Conservation (phyloP, 2,329 filamentous ascomycete genomes). For the Colletotrichum gloeosporioides region DNA sequence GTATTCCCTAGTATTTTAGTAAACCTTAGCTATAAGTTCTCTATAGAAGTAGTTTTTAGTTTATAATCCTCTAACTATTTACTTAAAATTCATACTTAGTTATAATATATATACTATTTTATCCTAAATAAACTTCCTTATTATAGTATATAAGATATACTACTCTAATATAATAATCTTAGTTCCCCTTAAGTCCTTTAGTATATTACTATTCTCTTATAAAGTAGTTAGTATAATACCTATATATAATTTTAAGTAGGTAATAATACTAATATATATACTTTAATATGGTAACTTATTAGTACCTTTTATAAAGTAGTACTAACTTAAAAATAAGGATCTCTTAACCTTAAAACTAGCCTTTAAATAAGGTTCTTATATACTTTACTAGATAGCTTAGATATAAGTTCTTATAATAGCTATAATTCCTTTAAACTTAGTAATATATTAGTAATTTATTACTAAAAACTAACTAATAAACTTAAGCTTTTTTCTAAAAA, state of each 20-base stretch:
- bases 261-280: too few relatives aligned
- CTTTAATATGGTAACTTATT: too few relatives aligned
- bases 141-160: neutral
- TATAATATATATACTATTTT: neutral
- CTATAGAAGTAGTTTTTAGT: neutral
- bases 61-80: neutral
- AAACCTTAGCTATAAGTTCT: neutral
- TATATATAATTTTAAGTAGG: too few relatives aligned
- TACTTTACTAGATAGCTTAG: too few relatives aligned
- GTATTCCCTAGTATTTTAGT: neutral
- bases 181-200: neutral
- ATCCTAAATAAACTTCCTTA: neutral
- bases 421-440: too few relatives aligned
- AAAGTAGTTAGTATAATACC: neutral
- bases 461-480: too few relatives aligned
- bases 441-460: too few relatives aligned
- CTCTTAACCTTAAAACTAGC: too few relatives aligned
- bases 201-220: neutral
- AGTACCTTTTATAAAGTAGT: too few relatives aligned
- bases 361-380: too few relatives aligned
- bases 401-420: too few relatives aligned
- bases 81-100: neutral
- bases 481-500: rapidly evolving
- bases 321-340: too few relatives aligned
- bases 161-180: neutral